Conservation (phyloP, 1,284 basidiomycete genomes). For the Sporisorium exsertum region DNA sequence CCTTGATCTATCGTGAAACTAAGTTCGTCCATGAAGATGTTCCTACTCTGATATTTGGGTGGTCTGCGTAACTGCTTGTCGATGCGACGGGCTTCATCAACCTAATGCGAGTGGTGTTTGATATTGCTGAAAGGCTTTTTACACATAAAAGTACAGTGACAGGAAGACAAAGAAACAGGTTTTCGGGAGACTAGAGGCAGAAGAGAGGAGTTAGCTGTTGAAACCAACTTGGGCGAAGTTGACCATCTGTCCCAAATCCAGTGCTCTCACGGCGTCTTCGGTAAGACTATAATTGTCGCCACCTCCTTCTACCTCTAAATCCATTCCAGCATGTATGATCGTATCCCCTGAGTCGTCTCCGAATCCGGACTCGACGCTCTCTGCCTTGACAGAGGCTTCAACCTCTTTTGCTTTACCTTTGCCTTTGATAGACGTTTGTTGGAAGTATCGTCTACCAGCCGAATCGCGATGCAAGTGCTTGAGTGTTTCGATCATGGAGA, state of each 20-base stretch:
- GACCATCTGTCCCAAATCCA: slow-evolving; percentile 10
- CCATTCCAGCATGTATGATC: not conserved
- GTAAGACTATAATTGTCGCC: slow-evolving; percentile 21
- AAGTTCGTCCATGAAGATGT: too few species aligned
- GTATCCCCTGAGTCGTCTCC: not conserved
- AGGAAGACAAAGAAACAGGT: too few species aligned
- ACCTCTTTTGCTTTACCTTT: slow-evolving; percentile 3
- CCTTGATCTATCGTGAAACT: too few species aligned
- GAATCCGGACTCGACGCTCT: not conserved
- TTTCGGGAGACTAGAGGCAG: too few species aligned
- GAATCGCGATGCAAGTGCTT: slow-evolving; percentile 22
- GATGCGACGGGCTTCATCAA: too few species aligned
- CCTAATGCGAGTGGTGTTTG: too few species aligned
- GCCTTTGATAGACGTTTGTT: not conserved
- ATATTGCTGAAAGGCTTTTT: too few species aligned
- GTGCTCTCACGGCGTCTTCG: slow-evolving; percentile 9
- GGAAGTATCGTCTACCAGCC: not conserved
- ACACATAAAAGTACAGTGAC: too few species aligned
- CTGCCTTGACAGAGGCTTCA: not conserved
- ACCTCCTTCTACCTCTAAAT: not conserved
- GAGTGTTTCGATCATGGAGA: slow-evolving; percentile 36
- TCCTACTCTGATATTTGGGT: too few species aligned
- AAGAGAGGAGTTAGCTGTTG: not conserved
- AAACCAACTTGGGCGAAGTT: slow-evolving; percentile 11
- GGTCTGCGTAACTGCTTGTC: too few species aligned